Evolutionary conservation across 768 basidiomycete genomes (phyloP), one percentile per base, ranked within the genome.

Genomic region (Mrakia hoshinonis): DNA sequence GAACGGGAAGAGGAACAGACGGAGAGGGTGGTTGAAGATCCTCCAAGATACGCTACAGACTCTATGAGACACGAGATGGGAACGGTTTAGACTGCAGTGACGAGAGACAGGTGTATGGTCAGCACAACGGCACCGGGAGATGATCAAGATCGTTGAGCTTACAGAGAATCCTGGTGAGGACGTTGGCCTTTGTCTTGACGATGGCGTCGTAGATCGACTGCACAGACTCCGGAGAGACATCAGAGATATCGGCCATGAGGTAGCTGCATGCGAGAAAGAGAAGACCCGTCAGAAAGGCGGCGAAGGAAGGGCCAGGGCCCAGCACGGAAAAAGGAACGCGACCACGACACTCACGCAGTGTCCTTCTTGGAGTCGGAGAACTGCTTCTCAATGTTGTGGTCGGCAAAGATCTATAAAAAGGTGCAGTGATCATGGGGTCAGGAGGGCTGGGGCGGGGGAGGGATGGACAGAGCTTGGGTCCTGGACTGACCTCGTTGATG

Each of bases 381-480:
- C 81, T 98, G 96, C 83, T 98, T 98, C 82, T 95, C 93, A 79
- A 99, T 94, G 81, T 99, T 98, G 85, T 94, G 92, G 48, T 91
- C 88, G 62, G 90, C 89, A 51, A 99, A 82, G 38, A 90, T 70
- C 49, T 68, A 29, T 6, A 29, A n/a, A n/a, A n/a, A n/a, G n/a
- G n/a, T n/a, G n/a, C n/a, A n/a, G n/a, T n/a, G n/a, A n/a, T n/a
- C n/a, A n/a, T n/a, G n/a, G n/a, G n/a, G n/a, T n/a, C n/a, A n/a
- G n/a, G n/a, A n/a, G n/a, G n/a, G n/a, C n/a, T n/a, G n/a, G n/a
- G n/a, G n/a, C n/a, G n/a, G n/a, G n/a, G n/a, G n/a, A n/a, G n/a
- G n/a, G n/a, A n/a, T n/a, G n/a, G n/a, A n/a, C n/a, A n/a, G n/a
- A n/a, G n/a, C n/a, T n/a, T n/a, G n/a, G n/a, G n/a, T n/a, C n/a